These are phyloP conservation scores for Leersia perrieri DNA, from an alignment of 176 grass and related monocot species.

Conservation along the genomic window DNA sequence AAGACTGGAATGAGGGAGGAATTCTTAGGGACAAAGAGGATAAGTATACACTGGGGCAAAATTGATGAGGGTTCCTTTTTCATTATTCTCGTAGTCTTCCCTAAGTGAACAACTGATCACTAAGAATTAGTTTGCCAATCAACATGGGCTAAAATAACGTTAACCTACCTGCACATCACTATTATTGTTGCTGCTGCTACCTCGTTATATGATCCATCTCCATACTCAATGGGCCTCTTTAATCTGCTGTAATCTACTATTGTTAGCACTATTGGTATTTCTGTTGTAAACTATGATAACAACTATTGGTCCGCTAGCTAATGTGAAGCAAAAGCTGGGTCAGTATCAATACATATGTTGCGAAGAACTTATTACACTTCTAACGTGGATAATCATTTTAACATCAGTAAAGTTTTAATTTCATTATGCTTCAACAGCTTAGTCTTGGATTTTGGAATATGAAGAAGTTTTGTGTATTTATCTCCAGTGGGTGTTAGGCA, in stretches of 20 bases:
- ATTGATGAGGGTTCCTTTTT: neutral
- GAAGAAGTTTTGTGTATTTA: neutral
- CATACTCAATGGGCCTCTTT: neutral
- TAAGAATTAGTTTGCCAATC: neutral
- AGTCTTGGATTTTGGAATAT: neutral
- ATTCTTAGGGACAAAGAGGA: neutral
- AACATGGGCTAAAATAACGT: neutral
- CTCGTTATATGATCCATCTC: neutral
- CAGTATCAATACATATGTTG: neutral
- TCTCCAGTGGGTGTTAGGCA: neutral
- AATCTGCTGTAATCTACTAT: neutral
- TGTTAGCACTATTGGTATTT: neutral
- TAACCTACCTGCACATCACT: neutral
- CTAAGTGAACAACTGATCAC: neutral
- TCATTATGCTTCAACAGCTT: neutral
- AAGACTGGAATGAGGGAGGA: neutral
- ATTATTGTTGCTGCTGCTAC: neutral
- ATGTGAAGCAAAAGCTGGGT: neutral
- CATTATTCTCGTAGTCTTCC: neutral
- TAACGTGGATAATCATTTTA: neutral
- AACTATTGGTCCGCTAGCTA: neutral
- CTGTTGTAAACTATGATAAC: neutral
- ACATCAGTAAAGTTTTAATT: neutral
- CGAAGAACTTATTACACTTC: neutral
- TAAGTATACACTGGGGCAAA: neutral